Evolutionary conservation across 2,329 filamentous ascomycete species (phyloP), one percentile per base, ranked within the genome.

Genomic region (Colletotrichum nymphaeae): DNA sequence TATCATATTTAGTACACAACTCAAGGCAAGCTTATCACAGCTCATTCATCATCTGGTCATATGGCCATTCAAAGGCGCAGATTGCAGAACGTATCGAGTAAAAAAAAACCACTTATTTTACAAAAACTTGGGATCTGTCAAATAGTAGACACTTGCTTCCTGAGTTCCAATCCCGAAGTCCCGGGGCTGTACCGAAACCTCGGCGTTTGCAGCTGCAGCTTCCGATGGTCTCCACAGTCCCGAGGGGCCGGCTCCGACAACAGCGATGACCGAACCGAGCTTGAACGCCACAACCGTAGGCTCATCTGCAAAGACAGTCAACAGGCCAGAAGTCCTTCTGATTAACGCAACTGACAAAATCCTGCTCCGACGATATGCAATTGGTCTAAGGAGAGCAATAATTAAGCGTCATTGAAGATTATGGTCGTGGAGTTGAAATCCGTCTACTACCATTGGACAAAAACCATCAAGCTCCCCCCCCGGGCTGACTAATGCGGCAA

Each of bases 401-500:
- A 19, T 12, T 11, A n/a, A 22, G 14, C n/a, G 35, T 16, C 14
- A 19, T 5, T 35, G 22, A 16, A 46, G 16, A 14, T 4, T 16
- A 14, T 55, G 9, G 28, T 26, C 28, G 37, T 30, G 42, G 49
- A 66, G 49, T 70, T 62, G 60, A 66, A 73, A 73, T 73, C 56
- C 49, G 35, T 52, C 16, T 62, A 71, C 56, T 26, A 32, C 49
- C 37, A 73, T 73, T 73, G 67, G 71, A 58, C 35, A n/a, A 26
- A 49, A 4, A 26, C 28, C 9, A 9, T 46, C 32, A 26, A 52
- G 49, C 49, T 26, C 26, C 58, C 37, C 8, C 24, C 9, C n/a
- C 12, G 30, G 7, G 71, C 71, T 73, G 60, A 73, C 67, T 73
- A 73, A 73, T 73, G 6, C 4, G 9, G 28, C 19, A 22, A 16